A percentile compares a stretch with the other conserved stretches of the same genome.
These are phyloP conservation scores for Fusarium sp. DNA, from an alignment of 2,329 filamentous ascomycete genomes.

Conservation along the genomic window DNA sequence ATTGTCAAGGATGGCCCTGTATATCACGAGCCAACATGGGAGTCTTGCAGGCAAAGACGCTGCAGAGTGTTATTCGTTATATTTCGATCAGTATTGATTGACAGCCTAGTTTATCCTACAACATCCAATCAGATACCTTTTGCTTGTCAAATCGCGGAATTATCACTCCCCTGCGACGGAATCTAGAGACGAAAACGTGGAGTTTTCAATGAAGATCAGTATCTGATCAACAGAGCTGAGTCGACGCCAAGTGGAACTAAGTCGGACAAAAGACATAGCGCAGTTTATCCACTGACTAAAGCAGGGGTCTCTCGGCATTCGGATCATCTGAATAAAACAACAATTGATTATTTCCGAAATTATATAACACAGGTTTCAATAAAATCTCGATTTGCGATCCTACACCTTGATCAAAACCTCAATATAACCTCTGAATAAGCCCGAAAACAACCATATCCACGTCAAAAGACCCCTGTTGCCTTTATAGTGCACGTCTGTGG, in stretches of 20 bases:
- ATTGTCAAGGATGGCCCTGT: no score
- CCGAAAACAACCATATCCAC: background rate
- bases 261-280: background rate
- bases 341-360: background rate
- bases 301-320: background rate
- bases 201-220: conserved; percentile 13
- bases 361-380: background rate
- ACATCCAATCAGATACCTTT: background rate
- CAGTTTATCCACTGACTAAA: background rate
- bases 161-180: background rate
- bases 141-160: background rate
- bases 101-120: conserved; percentile 1
- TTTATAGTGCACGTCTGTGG: background rate
- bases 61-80: no score
- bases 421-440: background rate
- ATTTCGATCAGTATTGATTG: background rate
- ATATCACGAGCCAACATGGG: no score
- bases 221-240: background rate
- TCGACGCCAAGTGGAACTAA: background rate
- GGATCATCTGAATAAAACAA: no score
- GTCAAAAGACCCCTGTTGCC: background rate
- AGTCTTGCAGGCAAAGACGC: no score
- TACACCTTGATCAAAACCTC: background rate
- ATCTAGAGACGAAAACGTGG: background rate
- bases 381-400: background rate